These are phyloP conservation scores for Exophiala calicioides DNA, from an alignment of 2,329 filamentous ascomycete species.

Conservation along the genomic window DNA sequence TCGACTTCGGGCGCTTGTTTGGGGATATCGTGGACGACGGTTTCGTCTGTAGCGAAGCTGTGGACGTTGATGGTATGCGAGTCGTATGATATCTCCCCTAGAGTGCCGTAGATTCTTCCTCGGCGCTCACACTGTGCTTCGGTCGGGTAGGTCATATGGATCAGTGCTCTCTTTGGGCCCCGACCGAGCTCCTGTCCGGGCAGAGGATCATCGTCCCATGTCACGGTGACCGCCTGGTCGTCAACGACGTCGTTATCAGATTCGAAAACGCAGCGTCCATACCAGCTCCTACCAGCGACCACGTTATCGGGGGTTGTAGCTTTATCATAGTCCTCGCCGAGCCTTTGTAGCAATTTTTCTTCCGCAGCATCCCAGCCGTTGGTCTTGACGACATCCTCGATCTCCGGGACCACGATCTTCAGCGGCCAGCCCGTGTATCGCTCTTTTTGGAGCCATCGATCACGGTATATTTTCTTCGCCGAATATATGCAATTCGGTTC, in stretches of 20 bases:
- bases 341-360: conserved; percentile 49
- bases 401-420: conserved; percentile 85
- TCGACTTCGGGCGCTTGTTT: conserved; percentile 59
- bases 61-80: conserved; percentile 73
- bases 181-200: conserved; percentile 41
- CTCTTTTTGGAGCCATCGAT: conserved; percentile 65
- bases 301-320: conserved; percentile 54
- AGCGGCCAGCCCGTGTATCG: conserved; percentile 75
- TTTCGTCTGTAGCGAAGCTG: conserved; percentile 63
- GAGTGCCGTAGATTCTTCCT: conserved; percentile 80
- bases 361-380: conserved; percentile 53
- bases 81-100: conserved; percentile 85
- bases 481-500: conserved; percentile 81
- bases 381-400: conserved; percentile 68
- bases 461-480: conserved; percentile 78
- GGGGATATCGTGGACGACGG: conserved; percentile 60
- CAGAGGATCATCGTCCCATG: conserved; percentile 72
- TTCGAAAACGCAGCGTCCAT: conserved; percentile 93
- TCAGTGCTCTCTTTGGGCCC: conserved; percentile 78
- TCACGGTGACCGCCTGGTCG: conserved; percentile 84
- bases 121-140: conserved; percentile 83
- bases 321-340: conserved; percentile 59
- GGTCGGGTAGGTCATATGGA: conserved; percentile 94
- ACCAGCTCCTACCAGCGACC: conserved; percentile 65
- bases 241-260: conserved; percentile 91